A percentile compares a stretch with the other conserved stretches of the same genome.
Conservation (phyloP, 768 basidiomycete species). For the Termitomyces sp. region DNA sequence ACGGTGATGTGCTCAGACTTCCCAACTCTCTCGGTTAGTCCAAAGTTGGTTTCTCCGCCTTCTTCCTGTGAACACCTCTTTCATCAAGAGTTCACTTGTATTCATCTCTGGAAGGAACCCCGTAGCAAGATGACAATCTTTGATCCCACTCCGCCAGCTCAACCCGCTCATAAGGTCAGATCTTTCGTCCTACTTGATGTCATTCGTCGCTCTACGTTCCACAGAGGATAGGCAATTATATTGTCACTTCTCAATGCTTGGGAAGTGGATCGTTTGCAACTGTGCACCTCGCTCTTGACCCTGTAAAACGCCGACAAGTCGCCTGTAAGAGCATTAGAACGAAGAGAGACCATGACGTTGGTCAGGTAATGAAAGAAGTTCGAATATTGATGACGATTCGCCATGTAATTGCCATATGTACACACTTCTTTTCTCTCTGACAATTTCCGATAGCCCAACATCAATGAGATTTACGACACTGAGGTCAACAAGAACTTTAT, state of each 20-base stretch:
- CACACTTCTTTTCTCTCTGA: neutral
- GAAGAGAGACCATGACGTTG: conserved; percentile 51
- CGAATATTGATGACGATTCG: conserved; percentile 63
- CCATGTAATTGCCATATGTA: conserved; percentile 43
- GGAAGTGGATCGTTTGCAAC: conserved; percentile 81
- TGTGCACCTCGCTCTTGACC: conserved; percentile 73
- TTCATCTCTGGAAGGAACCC: conserved; percentile 48
- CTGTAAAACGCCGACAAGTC: conserved; percentile 57
- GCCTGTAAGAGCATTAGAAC: conserved; percentile 79
- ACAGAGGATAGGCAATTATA: conserved; percentile 55
- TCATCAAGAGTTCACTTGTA: conserved; percentile 57
- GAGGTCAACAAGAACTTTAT: conserved; percentile 57
- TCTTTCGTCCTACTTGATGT: neutral
- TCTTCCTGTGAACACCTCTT: neutral
- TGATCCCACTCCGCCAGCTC: conserved; percentile 54
- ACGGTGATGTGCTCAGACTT: conserved; percentile 65
- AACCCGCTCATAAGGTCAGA: conserved; percentile 47
- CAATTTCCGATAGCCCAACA: conserved; percentile 54
- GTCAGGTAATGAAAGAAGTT: conserved; percentile 72
- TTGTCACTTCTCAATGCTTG: conserved; percentile 74
- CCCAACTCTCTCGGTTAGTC: conserved; percentile 56
- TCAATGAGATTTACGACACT: conserved; percentile 71
- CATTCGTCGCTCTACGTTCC: neutral
- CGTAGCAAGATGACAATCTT: conserved; percentile 50
- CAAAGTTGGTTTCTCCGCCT: neutral